Conservation (phyloP, 2,329 filamentous ascomycete genomes). For the Endoconidiophora laricicola region DNA sequence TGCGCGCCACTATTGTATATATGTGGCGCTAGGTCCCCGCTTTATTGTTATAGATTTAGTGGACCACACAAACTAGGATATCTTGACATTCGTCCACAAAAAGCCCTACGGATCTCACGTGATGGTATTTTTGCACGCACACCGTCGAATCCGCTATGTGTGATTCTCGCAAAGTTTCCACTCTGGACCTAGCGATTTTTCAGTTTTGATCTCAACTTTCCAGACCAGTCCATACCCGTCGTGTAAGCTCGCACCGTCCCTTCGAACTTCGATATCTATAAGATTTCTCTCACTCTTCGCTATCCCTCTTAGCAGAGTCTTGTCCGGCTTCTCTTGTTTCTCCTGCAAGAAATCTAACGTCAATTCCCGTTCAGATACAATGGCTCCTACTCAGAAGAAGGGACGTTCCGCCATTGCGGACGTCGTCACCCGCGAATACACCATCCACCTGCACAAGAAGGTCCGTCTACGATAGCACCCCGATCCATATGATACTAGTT, state of each 20-base stretch:
- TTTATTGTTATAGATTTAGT: constrained; percentile 2
- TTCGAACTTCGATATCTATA: constrained; percentile 7
- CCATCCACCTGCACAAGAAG: constrained; percentile 99
- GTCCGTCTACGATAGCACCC: constrained; percentile 19
- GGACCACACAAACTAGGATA: constrained; percentile 12
- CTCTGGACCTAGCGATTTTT: constrained; percentile 13
- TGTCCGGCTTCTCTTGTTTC: constrained; percentile 11
- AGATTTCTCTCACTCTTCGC: constrained; percentile 3
- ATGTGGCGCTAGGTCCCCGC: constrained; percentile 1
- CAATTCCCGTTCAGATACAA: constrained; percentile 33
- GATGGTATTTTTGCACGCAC: constrained; percentile 11
- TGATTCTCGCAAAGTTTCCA: constrained; percentile 14
- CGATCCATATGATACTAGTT: background rate
- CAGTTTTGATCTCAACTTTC: constrained; percentile 13
- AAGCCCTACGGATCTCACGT: constrained; percentile 12
- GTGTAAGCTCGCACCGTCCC: constrained; percentile 11
- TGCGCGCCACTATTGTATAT: background rate
- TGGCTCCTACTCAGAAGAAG: constrained; percentile 52
- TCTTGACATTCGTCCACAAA: constrained; percentile 11
- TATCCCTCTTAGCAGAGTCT: constrained; percentile 8
- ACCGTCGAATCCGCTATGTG: constrained; percentile 9
- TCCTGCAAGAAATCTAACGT: constrained; percentile 12
- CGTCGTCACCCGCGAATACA: constrained; percentile 99
- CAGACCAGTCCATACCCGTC: constrained; percentile 13
- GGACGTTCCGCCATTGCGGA: constrained; percentile 95